Evolutionary conservation across 139 green algal species (phyloP), one percentile per base, ranked within the genome.

Genomic region (Chlorella sp.): DNA sequence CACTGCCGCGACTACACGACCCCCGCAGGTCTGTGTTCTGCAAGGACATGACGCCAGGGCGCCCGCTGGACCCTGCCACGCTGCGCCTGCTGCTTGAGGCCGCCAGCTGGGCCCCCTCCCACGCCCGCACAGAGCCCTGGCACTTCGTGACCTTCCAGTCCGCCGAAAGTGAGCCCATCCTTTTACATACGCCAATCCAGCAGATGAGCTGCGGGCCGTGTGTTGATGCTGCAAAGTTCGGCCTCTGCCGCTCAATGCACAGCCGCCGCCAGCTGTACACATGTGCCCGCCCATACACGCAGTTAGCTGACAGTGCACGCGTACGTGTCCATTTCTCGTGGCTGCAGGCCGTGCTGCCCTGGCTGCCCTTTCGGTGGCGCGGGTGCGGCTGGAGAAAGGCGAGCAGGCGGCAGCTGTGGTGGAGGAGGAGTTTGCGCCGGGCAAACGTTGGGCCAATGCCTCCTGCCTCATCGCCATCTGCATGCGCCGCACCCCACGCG

Each of bases 81-180:
- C 34, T 89, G 61, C 22, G 61, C n/a, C 42, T 34, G 19, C 60
- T 89, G 60, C 86, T 89, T 37, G 53, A 80, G 81, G 86, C 86
- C 36, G 86, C 61, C n/a, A 61, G 36, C 34, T 89, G 86, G 61
- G 86, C 86, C 24, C 86, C 86, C 61, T 89, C 86, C 61, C 86
- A 89, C 61, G 86, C 66, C 60, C 80, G 86, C 60, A 86, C 86
- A 19, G 61, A 89, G 21, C 86, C 86, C 30, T 85, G 66, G 86
- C 64, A 85, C n/a, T 89, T 89, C 64, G 86, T 89, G n/a, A 30
- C 85, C 26, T 89, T 89, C 64, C 61, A 76, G 9, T 32, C 76
- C 15, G 21, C 34, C 11, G 34, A 60, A 36, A 21, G 71, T 78
- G 71, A 36, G 71, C 15, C 28, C 2, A 11, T 28, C 71, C 24